Base-by-base conservation (phyloP, 345 rosid genomes). In the Salix arbutifolia region DNA sequence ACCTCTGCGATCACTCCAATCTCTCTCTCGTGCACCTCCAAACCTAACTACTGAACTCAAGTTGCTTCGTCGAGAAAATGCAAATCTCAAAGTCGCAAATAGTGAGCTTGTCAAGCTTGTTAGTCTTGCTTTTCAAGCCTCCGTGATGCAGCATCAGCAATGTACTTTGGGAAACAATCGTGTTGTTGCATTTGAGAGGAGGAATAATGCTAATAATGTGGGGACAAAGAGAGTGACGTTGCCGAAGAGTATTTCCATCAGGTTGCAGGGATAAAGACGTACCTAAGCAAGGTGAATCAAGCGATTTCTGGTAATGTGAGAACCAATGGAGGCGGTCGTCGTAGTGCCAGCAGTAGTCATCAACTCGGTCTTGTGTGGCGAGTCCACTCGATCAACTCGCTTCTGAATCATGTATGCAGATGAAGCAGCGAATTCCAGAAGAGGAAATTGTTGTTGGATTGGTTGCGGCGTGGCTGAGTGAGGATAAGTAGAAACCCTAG, bases 1-100 rank as follows among this genome's bases (percentile, higher is more conserved):
- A 89, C 74, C 92, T 90, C 69, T 80, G 79, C 64, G 90, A 93
- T 64, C 89, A 86, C 70, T 87, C 86, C 84, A 91, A 90, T 13
- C 37, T 64, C 71, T 77, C 76, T 38, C 71, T 77, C 65, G 2
- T 66, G 2, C 94, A 90, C 12, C 91, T 93, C 67, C 87, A 79
- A 31, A 78, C 35, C 83, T 91, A 17, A 64, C 75, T 26, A 17
- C 31, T 42, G 75, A 77, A 38, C 73, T 77, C 26, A 65, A 70
- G 18, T 64, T 33, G 46, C 66, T 77, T 23, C 80, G 80, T 18
- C 66, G 50, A n/a, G 80, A 77, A 44, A 77, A 77, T 44, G 66
- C 50, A 25, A 67, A 77, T 35, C 80, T 77, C 76, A 42, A 66
- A 30, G 21, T 72, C 18, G 66, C 71, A 3, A 77, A 77, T 21